phyloP scores from a whole-genome alignment of 2,329 filamentous ascomycete species.

The Trichoderma citrinoviride region DNA sequence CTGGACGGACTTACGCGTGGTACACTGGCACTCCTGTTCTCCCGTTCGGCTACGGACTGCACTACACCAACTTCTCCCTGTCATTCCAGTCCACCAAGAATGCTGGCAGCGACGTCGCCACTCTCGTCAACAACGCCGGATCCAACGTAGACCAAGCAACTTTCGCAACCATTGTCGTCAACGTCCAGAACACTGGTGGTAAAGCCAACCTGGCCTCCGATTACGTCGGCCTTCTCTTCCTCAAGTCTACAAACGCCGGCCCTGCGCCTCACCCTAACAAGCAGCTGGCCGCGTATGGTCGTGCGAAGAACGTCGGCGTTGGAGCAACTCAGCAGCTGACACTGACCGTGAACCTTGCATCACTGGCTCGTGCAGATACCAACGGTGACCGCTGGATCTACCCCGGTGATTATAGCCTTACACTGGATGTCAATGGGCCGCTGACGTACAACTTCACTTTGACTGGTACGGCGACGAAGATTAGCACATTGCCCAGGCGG shows the following conservation, averaged over 20 bases:
- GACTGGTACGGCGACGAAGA: constrained; percentile 16
- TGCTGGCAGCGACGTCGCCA: constrained; percentile 5
- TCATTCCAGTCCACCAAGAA: constrained; percentile 14
- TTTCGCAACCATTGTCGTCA: constrained; percentile 16
- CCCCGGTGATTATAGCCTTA: constrained; percentile 22
- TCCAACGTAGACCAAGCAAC: neutral
- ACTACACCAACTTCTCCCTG: constrained; percentile 54
- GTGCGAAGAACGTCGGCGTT: constrained; percentile 17
- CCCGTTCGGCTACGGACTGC: constrained; percentile 55
- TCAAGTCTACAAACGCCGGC: constrained; percentile 23
- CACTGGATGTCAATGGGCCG: constrained; percentile 19
- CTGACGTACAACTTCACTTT: constrained; percentile 17
- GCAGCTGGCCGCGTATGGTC: constrained; percentile 24
- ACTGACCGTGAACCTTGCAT: constrained; percentile 17
- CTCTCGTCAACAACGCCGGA: constrained; percentile 22
- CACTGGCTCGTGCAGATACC: constrained; percentile 21
- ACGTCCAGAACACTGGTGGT: constrained; percentile 14
- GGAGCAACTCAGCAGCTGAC: constrained; percentile 20
- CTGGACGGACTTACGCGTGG: constrained; percentile 59
- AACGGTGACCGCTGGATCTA: constrained; percentile 24
- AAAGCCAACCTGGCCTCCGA: constrained; percentile 20
- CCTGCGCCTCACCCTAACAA: constrained; percentile 22
- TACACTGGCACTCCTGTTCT: constrained; percentile 50
- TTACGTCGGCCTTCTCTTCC: constrained; percentile 24
- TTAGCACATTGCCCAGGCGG: constrained; percentile 12